Evolutionary conservation across 371 early-diverging fungal genomes (phyloP).

Genomic region (Vairimorpha necatrix): DNA sequence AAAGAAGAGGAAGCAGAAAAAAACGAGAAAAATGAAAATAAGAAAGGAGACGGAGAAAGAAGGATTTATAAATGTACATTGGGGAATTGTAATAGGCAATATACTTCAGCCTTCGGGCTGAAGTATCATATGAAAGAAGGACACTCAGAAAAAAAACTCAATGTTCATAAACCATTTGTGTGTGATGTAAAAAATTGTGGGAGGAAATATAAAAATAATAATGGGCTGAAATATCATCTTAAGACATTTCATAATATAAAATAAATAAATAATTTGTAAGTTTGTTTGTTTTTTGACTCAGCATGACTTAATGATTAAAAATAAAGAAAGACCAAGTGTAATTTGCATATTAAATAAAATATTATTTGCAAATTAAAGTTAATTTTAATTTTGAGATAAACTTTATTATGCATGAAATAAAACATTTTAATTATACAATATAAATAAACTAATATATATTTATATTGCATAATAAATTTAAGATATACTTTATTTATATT

Average conservation of each 20-base stretch:
- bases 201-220: slow-evolving; percentile 87
- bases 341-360: not conserved
- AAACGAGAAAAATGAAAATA: not conserved
- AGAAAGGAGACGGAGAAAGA: slow-evolving; percentile 10
- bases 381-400: too few relatives aligned
- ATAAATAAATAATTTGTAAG: too few relatives aligned
- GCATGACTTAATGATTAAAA: not conserved
- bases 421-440: too few relatives aligned
- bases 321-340: not conserved
- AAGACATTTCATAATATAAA: slow-evolving; percentile 65
- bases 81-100: slow-evolving; percentile 64
- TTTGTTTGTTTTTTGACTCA: not conserved
- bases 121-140: slow-evolving; percentile 66
- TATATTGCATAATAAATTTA: too few relatives aligned
- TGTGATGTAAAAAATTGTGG: slow-evolving; percentile 77
- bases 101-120: slow-evolving; percentile 66
- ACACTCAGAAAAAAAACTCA: slow-evolving; percentile 60
- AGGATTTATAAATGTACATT: slow-evolving; percentile 62
- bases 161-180: slow-evolving; percentile 72
- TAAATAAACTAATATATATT: too few relatives aligned
- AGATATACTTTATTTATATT: too few relatives aligned
- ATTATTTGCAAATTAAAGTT: not conserved
- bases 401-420: too few relatives aligned
- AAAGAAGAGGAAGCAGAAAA: slow-evolving; percentile 1
- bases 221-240: slow-evolving; percentile 87